Conservation (phyloP, 1,284 basidiomycete genomes). For the Melanopsichium pennsylvanicum region DNA sequence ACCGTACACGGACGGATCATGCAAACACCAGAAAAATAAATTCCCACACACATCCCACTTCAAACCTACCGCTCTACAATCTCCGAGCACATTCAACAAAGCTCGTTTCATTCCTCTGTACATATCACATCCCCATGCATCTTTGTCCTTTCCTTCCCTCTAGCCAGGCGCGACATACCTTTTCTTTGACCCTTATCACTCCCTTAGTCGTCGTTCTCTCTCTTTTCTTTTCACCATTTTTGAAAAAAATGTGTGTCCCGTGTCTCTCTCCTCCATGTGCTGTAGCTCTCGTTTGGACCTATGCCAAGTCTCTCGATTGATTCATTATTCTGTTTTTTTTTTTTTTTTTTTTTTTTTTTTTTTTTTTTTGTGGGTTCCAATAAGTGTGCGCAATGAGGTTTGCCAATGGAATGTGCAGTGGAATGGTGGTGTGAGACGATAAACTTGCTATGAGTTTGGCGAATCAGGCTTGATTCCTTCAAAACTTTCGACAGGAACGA, state of each 20-base stretch:
- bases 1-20: conserved; percentile 15
- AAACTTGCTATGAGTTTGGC: too few species aligned
- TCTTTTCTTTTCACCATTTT: background rate
- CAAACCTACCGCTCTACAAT: conserved; percentile 2
- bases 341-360: background rate
- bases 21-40: conserved; percentile 2
- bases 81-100: too few species aligned
- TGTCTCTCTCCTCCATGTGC: conserved; percentile 19
- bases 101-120: conserved; percentile 12
- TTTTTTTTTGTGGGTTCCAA: too few species aligned
- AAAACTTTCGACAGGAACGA: too few species aligned
- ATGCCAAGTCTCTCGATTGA: conserved; percentile 13
- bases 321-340: background rate
- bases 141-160: conserved; percentile 3
- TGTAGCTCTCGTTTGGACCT: conserved; percentile 39
- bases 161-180: conserved; percentile 3
- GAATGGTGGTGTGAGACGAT: too few species aligned
- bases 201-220: background rate
- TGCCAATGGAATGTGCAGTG: too few species aligned
- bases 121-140: conserved; percentile 22
- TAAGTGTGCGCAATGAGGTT: too few species aligned
- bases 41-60: background rate
- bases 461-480: too few species aligned
- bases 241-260: conserved; percentile 12
- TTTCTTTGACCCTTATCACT: background rate